Evolutionary conservation across 2,329 filamentous ascomycete species (phyloP).

Genomic region (Furcasterigmium furcatum): DNA sequence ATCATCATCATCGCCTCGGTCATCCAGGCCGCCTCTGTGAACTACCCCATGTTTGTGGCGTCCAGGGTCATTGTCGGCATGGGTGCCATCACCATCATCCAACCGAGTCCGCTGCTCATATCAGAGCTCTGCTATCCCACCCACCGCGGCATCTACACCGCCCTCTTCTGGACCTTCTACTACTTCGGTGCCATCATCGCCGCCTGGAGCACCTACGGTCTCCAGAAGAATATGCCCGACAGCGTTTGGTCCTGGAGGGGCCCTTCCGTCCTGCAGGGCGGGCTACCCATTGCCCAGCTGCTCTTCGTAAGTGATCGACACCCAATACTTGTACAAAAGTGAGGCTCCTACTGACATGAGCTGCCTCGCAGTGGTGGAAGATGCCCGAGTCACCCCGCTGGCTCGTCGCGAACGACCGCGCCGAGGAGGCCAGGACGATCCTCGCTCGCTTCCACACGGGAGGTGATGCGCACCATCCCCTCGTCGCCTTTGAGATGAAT

Average conservation of each 20-base stretch:
- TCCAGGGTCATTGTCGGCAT: constrained; percentile 27
- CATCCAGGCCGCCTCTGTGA: constrained; percentile 30
- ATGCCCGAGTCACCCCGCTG: constrained; percentile 51
- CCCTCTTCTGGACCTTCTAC: constrained; percentile 29
- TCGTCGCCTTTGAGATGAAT: constrained; percentile 10
- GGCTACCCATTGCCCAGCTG: constrained; percentile 6
- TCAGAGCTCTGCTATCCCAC: constrained; percentile 29
- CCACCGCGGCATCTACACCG: constrained; percentile 27
- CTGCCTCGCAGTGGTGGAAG: neutral
- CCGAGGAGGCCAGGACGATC: constrained; percentile 44
- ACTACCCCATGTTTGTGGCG: constrained; percentile 29
- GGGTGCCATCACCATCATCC: constrained; percentile 34
- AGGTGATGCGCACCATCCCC: constrained; percentile 26
- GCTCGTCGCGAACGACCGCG: constrained; percentile 42
- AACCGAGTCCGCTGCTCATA: constrained; percentile 29
- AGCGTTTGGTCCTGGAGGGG: constrained; percentile 9
- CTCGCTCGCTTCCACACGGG: constrained; percentile 47
- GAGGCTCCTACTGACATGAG: neutral
- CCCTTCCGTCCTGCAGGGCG: constrained; percentile 7
- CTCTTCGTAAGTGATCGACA: constrained; percentile 31
- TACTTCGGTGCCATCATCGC: constrained; percentile 19
- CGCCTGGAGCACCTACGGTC: constrained; percentile 14
- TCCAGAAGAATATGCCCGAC: constrained; percentile 1
- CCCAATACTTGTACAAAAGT: too few species aligned
- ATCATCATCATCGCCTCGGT: constrained; percentile 29